Evolutionary conservation across 495 filamentous ascomycete genomes (phyloP), one percentile per base, ranked within the genome.

Genomic region (Penicillium parvum): DNA sequence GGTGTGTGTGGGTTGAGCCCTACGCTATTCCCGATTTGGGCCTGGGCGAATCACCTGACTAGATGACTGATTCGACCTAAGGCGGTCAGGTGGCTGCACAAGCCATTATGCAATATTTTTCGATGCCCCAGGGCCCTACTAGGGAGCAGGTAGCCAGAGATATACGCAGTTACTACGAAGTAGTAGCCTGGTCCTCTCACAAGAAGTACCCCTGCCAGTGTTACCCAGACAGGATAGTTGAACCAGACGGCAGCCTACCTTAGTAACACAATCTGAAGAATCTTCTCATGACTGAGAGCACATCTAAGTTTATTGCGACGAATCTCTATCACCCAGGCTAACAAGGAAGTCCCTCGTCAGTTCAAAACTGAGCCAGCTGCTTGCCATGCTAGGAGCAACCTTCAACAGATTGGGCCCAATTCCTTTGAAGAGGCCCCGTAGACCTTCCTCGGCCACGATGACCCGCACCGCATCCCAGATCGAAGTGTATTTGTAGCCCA

Each of bases 301-400:
- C 11, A 17, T 52, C 51, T 52, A 55, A 28, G 20, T 55, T 39
- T 41, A 45, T 45, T 45, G 38, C 10, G 23, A 47, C 57, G 52
- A 52, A 56, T 58, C 60, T 35, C 52, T 60, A 44, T 68, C 62
- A 23, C 69, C 75, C 37, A 89, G 49, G 6, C 63, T 66, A 22
- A 90, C 71, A 12, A 96, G 61, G 58, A 95, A 84, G 66, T 98
- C 92, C 46, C 92, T 76, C 18, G 85, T 89, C 36, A 97, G 58
- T 66, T 98, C 92, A 60, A 90, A 98, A 70, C 91, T 97, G 17
- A 96, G 77, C 89, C 94, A 98, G 64, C 86, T 95, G 52, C 88
- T 92, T 17, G 94, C 92, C 90, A 98, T 98, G 57, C 92, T 97
- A 5, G 92, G 92, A 5, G 92, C 92, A 11, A 98, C 92, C 65